Percentiles rank a stretch among this genome's conserved stretches.
phyloP scores from a whole-genome alignment of 768 basidiomycete genomes.

The Lentinula guzmanii region DNA sequence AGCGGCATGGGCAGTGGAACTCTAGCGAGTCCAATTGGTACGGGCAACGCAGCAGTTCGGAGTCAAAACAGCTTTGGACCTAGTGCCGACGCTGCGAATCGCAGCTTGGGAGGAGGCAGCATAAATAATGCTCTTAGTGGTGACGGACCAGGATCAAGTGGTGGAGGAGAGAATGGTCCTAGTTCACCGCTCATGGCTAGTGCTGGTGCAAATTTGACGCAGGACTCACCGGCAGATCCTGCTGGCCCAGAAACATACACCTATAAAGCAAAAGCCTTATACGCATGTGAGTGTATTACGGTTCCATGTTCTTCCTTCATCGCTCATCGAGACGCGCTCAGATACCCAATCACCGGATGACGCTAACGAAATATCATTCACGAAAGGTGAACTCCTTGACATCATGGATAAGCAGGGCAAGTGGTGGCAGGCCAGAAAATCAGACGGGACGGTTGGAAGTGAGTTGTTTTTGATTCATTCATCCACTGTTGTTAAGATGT shows the following conservation, averaged over 20 bases:
- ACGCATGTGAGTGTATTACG: conserved; percentile 58
- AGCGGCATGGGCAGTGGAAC: conserved; percentile 41
- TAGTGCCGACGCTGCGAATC: conserved; percentile 31
- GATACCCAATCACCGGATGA: conserved; percentile 94
- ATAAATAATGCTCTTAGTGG: conserved; percentile 43
- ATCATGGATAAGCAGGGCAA: conserved; percentile 90
- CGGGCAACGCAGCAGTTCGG: conserved; percentile 31
- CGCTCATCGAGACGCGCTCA: conserved; percentile 28
- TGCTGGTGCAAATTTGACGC: conserved; percentile 53
- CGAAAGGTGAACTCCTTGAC: conserved; percentile 88
- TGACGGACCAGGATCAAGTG: conserved; percentile 32
- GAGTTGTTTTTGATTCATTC: conserved; percentile 26
- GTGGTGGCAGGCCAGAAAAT: conserved; percentile 87
- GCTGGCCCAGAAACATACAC: conserved; percentile 34
- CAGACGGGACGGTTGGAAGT: conserved; percentile 76
- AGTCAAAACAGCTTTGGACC: conserved; percentile 52
- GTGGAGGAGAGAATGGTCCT: conserved; percentile 43
- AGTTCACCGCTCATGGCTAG: conserved; percentile 66
- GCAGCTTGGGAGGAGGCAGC: conserved; percentile 41
- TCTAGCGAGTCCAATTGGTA: conserved; percentile 39
- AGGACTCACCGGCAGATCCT: conserved; percentile 21
- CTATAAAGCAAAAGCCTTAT: conserved; percentile 85
- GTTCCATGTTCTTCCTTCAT: conserved; percentile 9
- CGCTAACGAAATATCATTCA: conserved; percentile 92
- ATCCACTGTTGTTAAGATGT: conserved; percentile 10